Conservation (phyloP, 2,329 filamentous ascomycete genomes). For the Colletotrichum karsti region DNA sequence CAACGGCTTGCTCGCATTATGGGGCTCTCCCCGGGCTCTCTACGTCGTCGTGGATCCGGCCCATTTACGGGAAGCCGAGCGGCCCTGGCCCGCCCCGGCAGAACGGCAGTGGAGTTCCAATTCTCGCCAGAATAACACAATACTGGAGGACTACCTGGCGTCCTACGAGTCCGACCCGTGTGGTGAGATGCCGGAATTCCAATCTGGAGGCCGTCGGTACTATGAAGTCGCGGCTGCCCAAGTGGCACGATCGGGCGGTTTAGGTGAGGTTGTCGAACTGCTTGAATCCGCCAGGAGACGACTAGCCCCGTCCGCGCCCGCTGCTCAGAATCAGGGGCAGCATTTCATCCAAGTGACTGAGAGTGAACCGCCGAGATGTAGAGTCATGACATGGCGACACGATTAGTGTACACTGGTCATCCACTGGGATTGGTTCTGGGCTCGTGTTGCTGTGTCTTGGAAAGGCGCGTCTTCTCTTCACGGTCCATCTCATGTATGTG, state of each 20-base stretch:
- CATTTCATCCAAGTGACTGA: background rate
- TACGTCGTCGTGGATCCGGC: constrained; percentile 1
- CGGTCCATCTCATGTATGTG: too few relatives aligned
- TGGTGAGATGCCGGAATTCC: background rate
- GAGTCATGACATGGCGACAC: constrained; percentile 3
- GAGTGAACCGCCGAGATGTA: background rate
- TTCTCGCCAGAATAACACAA: too few relatives aligned
- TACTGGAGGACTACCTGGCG: too few relatives aligned
- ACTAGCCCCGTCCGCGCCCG: background rate
- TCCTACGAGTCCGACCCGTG: too few relatives aligned
- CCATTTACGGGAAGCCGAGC: background rate
- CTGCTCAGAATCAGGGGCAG: background rate
- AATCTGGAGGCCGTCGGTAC: background rate
- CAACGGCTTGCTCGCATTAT: background rate
- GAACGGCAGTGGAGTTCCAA: background rate
- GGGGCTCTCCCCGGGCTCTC: background rate
- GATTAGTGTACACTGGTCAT: constrained; percentile 14
- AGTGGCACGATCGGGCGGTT: background rate
- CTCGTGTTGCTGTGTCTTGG: background rate
- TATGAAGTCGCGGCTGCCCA: background rate
- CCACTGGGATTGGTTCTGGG: too few relatives aligned
- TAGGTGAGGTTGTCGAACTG: background rate
- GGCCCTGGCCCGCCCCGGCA: background rate
- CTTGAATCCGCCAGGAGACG: background rate
- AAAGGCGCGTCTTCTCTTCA: too few relatives aligned